Conservation (phyloP, 805 yeast species). For the Starmerella apicola region DNA sequence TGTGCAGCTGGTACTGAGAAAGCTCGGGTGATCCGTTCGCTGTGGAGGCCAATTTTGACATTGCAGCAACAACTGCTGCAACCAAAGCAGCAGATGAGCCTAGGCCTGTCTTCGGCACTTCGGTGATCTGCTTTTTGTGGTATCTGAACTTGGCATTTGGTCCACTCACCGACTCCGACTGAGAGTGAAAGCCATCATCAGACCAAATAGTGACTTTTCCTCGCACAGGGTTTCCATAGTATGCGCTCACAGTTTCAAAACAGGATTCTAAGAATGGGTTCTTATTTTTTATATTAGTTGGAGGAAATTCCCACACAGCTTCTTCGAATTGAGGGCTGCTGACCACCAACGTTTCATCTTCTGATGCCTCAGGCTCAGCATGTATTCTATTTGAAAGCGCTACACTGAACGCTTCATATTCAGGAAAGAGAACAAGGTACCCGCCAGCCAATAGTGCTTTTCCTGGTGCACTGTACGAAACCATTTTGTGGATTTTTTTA, state of each 20-base stretch:
- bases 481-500: neutral
- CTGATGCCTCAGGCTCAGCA: slow-evolving; percentile 36
- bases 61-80: slow-evolving; percentile 60
- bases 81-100: slow-evolving; percentile 95
- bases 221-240: slow-evolving; percentile 30
- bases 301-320: slow-evolving; percentile 20
- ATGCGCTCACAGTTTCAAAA: slow-evolving; percentile 42
- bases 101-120: slow-evolving; percentile 85
- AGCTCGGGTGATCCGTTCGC: neutral
- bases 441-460: slow-evolving; percentile 94
- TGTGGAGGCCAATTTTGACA: slow-evolving; percentile 33
- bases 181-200: slow-evolving; percentile 84
- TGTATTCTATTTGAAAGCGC: slow-evolving; percentile 88
- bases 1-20: slow-evolving; percentile 44
- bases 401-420: slow-evolving; percentile 63
- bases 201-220: slow-evolving; percentile 54
- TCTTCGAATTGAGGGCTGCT: slow-evolving; percentile 21
- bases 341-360: slow-evolving; percentile 20
- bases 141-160: slow-evolving; percentile 22
- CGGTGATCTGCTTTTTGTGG: slow-evolving; percentile 47
- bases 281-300: slow-evolving; percentile 10
- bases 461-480: slow-evolving; percentile 79
- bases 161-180: slow-evolving; percentile 34
- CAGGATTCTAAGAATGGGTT: slow-evolving; percentile 73
- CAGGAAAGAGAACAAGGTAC: slow-evolving; percentile 73